A percentile compares a stretch with the other conserved stretches of the same genome.
Evolutionary conservation across 1,284 basidiomycete species (phyloP).

Genomic region (Ustilago xerochloae): DNA sequence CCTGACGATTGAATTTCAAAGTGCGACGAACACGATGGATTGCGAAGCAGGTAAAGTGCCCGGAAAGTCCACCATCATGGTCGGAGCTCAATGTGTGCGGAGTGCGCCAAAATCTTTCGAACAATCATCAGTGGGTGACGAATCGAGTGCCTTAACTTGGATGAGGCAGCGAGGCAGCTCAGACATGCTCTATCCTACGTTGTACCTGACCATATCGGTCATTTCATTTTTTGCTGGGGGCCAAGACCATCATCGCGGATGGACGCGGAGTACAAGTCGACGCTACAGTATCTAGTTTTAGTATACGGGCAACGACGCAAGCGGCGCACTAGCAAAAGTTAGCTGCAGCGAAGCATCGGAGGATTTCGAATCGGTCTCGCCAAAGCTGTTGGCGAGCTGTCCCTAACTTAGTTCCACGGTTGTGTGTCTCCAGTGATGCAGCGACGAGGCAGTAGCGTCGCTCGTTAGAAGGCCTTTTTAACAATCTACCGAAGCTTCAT

Average conservation of each 20-base stretch:
- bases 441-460: too few relatives aligned
- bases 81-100: conserved; percentile 1
- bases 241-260: too few relatives aligned
- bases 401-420: neutral
- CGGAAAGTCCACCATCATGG: too few relatives aligned
- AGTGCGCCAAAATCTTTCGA: neutral
- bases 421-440: neutral
- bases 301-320: too few relatives aligned
- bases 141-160: neutral
- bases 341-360: neutral
- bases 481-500: too few relatives aligned
- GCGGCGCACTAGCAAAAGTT: too few relatives aligned
- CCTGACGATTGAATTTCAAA: neutral
- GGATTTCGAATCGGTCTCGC: neutral
- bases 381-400: neutral
- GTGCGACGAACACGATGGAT: neutral
- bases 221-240: too few relatives aligned
- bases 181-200: neutral
- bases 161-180: neutral
- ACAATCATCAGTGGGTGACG: neutral
- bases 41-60: too few relatives aligned
- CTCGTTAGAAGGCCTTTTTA: too few relatives aligned
- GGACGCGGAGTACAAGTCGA: too few relatives aligned
- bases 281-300: too few relatives aligned
- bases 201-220: neutral